Conservation (phyloP, 768 basidiomycete genomes). For the Mycena chlorophos region DNA sequence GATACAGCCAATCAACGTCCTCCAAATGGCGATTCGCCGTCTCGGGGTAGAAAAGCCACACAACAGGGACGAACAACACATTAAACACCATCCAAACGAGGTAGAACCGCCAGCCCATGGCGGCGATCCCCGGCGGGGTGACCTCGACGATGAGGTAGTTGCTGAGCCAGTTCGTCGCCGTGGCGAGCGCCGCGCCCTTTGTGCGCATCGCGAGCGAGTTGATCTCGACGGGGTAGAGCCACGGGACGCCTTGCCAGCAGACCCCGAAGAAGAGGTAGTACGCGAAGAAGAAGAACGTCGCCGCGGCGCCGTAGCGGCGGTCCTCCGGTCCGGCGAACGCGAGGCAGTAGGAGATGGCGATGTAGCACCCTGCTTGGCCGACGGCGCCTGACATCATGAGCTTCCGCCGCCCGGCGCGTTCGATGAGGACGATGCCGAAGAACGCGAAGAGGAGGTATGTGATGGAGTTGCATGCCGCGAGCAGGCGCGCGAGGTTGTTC, state of each 20-base stretch:
- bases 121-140: constrained; percentile 47
- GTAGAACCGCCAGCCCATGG: constrained; percentile 50
- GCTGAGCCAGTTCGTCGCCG: constrained; percentile 54
- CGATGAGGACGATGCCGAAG: constrained; percentile 45
- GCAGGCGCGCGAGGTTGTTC: constrained; percentile 47
- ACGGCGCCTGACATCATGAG: constrained; percentile 57
- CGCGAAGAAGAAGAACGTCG: constrained; percentile 50
- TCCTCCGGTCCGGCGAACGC: constrained; percentile 37
- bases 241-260: constrained; percentile 53
- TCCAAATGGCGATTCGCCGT: constrained; percentile 50
- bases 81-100: constrained; percentile 53
- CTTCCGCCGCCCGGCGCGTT: constrained; percentile 48
- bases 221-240: constrained; percentile 54
- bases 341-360: constrained; percentile 44
- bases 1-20: constrained; percentile 50
- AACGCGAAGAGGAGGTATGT: constrained; percentile 52
- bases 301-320: constrained; percentile 40
- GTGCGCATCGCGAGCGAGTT: constrained; percentile 52
- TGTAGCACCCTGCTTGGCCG: constrained; percentile 49
- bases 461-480: constrained; percentile 53
- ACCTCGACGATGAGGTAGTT: constrained; percentile 53
- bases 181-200: constrained; percentile 49
- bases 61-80: constrained; percentile 46
- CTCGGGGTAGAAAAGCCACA: constrained; percentile 51
- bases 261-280: constrained; percentile 55